Base-by-base conservation (phyloP, 306 rosid genomes). In the Abrus precatorius region DNA sequence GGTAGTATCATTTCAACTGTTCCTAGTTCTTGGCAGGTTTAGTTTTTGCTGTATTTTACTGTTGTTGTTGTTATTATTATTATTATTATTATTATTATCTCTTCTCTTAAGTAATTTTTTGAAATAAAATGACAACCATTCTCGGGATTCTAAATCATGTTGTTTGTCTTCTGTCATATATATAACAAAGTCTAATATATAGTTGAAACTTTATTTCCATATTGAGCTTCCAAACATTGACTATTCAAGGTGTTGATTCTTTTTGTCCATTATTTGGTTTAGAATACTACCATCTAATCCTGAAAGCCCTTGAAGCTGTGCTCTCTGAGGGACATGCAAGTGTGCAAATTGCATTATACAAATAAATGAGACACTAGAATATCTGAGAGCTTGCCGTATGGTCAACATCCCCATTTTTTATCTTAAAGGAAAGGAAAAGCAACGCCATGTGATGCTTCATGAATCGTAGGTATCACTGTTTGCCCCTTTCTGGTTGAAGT, bases 401-500 rank as follows among this genome's bases (percentile, higher is more conserved):
- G 65, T 76, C 73, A 64, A 62, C 69, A 62, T 62, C 48, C 33
- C 34, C 14, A 47, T 45, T 33, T 50, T 48, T 20, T 36, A 62
- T 33, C 40, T 14, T n/a, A 59, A 30, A 59, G 20, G 53, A 9
- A 36, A 76, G 33, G 14, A 29, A 52, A 77, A 53, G 27, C 68
- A 54, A 29, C 13, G 62, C 33, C 82, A 54, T 67, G 82, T 67
- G 75, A 77, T 53, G 67, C 68, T 28, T 27, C 55, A 53, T 77
- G 74, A 65, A 32, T n/a, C 1, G 54, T 53, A 66, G 54, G 53
- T 28, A 77, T 77, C 50, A 50, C 11, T 48, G 50, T 27, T 43
- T 41, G 10, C 61, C 9, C 9, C 44, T 44, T 55, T 44, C 69
- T n/a, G 69, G 59, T 43, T 30, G 14, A 12, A 53, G 13, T 57